Evolutionary conservation across 768 basidiomycete species (phyloP).

Genomic region (Termitomyces sp.): DNA sequence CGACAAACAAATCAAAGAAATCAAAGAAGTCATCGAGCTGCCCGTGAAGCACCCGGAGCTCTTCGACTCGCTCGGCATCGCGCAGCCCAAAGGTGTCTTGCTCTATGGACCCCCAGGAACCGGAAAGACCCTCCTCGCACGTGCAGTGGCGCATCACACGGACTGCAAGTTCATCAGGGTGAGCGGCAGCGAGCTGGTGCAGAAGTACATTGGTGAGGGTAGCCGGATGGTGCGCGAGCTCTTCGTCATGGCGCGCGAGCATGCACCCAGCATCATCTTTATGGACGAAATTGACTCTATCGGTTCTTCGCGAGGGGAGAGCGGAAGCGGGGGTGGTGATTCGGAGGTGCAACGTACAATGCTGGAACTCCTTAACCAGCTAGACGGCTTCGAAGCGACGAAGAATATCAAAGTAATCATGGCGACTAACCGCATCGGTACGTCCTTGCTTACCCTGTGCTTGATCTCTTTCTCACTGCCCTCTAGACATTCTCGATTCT

Average conservation of each 20-base stretch:
- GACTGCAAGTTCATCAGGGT: slow-evolving; percentile 98
- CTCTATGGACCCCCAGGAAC: slow-evolving; percentile 96
- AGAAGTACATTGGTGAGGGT: slow-evolving; percentile 98
- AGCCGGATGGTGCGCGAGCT: slow-evolving; percentile 95
- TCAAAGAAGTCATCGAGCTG: slow-evolving; percentile 93
- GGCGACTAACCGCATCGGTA: slow-evolving; percentile 96
- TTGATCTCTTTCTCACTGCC: not conserved
- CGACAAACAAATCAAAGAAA: slow-evolving; percentile 95
- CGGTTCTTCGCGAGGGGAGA: slow-evolving; percentile 88
- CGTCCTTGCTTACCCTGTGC: slow-evolving; percentile 10
- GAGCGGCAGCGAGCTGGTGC: slow-evolving; percentile 89
- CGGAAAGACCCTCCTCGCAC: slow-evolving; percentile 91
- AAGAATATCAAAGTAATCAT: slow-evolving; percentile 97
- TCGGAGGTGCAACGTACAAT: slow-evolving; percentile 90
- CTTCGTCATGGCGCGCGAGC: slow-evolving; percentile 97
- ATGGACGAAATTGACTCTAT: slow-evolving; percentile 99
- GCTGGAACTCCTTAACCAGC: slow-evolving; percentile 85
- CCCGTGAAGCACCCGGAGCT: slow-evolving; percentile 98
- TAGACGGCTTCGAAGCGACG: slow-evolving; percentile 93
- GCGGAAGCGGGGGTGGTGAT: slow-evolving; percentile 86
- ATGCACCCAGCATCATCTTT: slow-evolving; percentile 97
- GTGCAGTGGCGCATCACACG: slow-evolving; percentile 96
- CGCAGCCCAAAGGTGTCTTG: slow-evolving; percentile 94
- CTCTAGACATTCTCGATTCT: slow-evolving; percentile 85
- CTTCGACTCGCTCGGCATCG: slow-evolving; percentile 94